phyloP scores from a whole-genome alignment of 2,329 filamentous ascomycete species.

The Coniochaeta prunicola region DNA sequence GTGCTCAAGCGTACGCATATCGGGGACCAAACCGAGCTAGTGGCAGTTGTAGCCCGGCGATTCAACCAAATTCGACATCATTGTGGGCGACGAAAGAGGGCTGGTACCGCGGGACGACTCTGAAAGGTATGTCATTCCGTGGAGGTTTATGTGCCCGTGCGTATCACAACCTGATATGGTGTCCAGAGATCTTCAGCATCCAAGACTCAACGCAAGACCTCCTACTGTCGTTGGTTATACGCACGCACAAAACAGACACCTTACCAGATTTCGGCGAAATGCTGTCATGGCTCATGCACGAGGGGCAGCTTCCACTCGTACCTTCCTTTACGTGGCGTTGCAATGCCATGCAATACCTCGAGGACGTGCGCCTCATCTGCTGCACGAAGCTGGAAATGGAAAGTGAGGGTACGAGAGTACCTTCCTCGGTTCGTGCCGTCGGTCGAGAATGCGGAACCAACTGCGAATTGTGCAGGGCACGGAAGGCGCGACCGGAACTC shows the following conservation, averaged over 20 bases:
- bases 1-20: background rate
- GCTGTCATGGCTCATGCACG: background rate
- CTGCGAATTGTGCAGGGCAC: background rate
- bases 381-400: background rate
- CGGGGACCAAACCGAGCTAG: background rate
- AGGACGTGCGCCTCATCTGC: background rate
- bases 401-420: background rate
- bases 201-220: background rate
- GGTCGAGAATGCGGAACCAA: background rate
- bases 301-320: background rate
- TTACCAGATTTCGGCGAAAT: background rate
- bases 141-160: background rate
- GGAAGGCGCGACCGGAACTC: background rate
- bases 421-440: background rate
- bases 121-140: background rate
- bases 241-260: background rate
- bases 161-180: background rate
- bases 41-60: background rate
- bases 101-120: background rate
- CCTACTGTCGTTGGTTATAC: too few relatives aligned
- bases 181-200: background rate
- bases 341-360: background rate
- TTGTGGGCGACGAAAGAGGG: background rate
- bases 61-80: background rate
- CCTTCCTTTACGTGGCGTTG: background rate